phyloP scores from a whole-genome alignment of 345 rosid species.

The Bruguiera gymnorhiza region DNA sequence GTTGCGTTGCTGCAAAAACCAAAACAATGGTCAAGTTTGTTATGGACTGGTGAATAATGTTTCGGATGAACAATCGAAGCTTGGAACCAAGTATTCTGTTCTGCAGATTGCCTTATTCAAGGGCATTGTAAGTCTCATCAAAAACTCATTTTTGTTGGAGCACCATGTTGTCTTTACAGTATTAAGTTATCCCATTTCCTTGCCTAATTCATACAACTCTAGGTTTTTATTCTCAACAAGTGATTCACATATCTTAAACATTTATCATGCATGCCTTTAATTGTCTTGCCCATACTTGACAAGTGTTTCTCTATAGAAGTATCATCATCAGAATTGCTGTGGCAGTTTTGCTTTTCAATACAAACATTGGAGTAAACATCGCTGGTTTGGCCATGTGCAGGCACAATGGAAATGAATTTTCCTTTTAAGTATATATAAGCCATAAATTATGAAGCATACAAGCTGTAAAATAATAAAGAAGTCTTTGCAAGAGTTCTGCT shows the following conservation, averaged over 20 bases:
- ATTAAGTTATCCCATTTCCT: neutral
- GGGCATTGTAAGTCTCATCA: constrained; percentile 58
- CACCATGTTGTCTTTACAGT: neutral
- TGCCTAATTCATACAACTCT: too few relatives aligned
- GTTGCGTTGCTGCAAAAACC: constrained; percentile 73
- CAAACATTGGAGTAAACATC: neutral
- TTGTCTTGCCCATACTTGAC: neutral
- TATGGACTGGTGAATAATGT: constrained; percentile 83
- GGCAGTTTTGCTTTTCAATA: neutral
- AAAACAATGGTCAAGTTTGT: constrained; percentile 64
- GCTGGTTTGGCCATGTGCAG: neutral
- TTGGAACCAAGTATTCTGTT: constrained; percentile 76
- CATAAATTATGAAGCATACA: neutral
- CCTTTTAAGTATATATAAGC: neutral
- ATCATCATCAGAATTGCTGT: neutral
- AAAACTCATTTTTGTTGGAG: neutral
- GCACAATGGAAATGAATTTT: neutral
- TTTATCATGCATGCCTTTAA: neutral
- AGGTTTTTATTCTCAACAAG: too few relatives aligned
- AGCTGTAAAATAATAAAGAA: neutral
- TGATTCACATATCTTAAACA: neutral
- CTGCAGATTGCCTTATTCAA: constrained; percentile 80
- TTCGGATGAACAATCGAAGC: constrained; percentile 84
- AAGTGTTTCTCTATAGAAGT: neutral
- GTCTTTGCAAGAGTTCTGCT: neutral